These are phyloP conservation scores for Auricularia cornea DNA, from an alignment of 768 basidiomycete species.

Conservation along the genomic window DNA sequence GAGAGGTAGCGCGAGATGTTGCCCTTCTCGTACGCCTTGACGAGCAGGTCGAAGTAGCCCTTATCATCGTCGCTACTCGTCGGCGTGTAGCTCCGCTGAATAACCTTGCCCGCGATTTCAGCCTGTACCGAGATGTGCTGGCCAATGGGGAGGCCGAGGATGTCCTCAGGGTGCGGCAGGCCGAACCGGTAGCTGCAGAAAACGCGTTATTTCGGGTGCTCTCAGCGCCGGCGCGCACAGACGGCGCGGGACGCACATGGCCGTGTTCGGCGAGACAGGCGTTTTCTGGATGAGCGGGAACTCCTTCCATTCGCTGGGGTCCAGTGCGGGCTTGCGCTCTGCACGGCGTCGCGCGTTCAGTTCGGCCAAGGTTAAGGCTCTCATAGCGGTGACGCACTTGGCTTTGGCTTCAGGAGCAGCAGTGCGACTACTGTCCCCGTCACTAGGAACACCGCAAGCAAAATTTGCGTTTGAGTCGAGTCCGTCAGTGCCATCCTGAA, in stretches of 20 bases:
- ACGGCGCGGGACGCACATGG: constrained; percentile 54
- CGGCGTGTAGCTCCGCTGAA: constrained; percentile 92
- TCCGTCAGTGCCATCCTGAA: not conserved
- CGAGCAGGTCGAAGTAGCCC: constrained; percentile 91
- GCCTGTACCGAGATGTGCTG: constrained; percentile 93
- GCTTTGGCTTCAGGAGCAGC: constrained; percentile 5
- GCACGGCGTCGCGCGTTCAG: not conserved
- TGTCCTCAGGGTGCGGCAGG: constrained; percentile 61
- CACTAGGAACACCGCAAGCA: constrained; percentile 7
- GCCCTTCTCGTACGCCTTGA: constrained; percentile 98
- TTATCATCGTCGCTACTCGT: constrained; percentile 88
- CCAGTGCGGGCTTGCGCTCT: constrained; percentile 65
- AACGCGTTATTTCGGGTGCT: not conserved
- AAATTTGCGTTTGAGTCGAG: not conserved
- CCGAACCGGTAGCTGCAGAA: constrained; percentile 78
- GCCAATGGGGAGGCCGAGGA: constrained; percentile 90
- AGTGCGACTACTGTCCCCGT: constrained; percentile 4
- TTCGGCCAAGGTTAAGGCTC: not conserved
- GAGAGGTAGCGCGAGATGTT: constrained; percentile 89
- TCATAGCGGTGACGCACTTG: not conserved
- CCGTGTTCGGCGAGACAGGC: constrained; percentile 88
- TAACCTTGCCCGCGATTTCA: constrained; percentile 82
- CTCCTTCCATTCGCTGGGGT: constrained; percentile 69
- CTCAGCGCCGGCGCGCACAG: not conserved
- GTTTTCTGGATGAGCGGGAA: constrained; percentile 79